phyloP scores from a whole-genome alignment of 345 rosid species.

The Pelargonium nanum region DNA sequence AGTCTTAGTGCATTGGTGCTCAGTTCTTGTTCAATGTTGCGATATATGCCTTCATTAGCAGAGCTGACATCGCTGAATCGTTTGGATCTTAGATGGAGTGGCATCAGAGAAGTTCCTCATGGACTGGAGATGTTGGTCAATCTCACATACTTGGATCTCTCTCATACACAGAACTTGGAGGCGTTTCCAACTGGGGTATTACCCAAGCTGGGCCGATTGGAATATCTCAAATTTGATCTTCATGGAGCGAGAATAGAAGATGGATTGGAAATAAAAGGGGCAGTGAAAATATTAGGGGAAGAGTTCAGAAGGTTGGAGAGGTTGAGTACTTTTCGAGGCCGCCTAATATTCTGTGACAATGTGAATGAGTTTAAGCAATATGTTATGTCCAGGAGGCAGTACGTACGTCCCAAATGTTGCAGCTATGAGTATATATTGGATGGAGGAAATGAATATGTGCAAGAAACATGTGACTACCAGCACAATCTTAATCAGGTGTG shows the following conservation, averaged over 20 bases:
- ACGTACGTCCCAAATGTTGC: too few relatives aligned
- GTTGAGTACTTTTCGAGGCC: conserved; percentile 6
- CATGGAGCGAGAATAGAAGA: too few relatives aligned
- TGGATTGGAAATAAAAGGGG: too few relatives aligned
- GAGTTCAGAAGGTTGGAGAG: conserved; percentile 10
- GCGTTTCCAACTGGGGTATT: conserved; percentile 6
- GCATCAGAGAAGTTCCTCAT: conserved; percentile 9
- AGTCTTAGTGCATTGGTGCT: conserved; percentile 14
- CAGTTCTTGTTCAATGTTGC: accelerated
- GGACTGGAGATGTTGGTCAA: conserved; percentile 15
- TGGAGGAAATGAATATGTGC: too few relatives aligned
- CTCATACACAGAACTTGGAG: background rate
- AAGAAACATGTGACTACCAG: background rate
- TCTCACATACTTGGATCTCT: conserved; percentile 12
- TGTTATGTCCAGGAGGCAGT: too few relatives aligned
- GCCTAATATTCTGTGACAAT: background rate
- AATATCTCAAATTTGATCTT: background rate
- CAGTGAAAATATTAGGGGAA: background rate
- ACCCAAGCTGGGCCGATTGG: conserved; percentile 2
- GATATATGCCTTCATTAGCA: conserved; percentile 14
- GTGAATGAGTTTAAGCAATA: background rate
- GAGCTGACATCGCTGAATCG: conserved; percentile 5
- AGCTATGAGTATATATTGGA: too few relatives aligned
- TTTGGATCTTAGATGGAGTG: conserved; percentile 7
- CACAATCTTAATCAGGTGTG: background rate